These are phyloP conservation scores for Neofusicoccum laricinum DNA, from an alignment of 2,329 filamentous ascomycete genomes.

Conservation along the genomic window DNA sequence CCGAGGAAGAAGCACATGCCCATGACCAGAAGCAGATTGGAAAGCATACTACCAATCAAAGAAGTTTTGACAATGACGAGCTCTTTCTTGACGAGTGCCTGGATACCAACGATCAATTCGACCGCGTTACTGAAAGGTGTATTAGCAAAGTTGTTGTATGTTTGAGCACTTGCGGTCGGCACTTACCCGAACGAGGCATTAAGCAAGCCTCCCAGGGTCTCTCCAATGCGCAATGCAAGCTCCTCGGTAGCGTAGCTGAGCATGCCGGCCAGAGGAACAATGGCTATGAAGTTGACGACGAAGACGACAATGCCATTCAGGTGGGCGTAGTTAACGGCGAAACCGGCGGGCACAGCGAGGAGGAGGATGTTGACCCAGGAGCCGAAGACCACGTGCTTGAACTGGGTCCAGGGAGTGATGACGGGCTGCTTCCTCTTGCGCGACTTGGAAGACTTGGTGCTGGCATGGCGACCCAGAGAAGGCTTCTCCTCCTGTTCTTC, in stretches of 20 bases:
- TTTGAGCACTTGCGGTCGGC: constrained; percentile 23
- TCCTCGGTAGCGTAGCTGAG: constrained; percentile 89
- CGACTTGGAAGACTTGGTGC: neutral
- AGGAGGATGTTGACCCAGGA: constrained; percentile 87
- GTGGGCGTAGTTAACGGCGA: constrained; percentile 66
- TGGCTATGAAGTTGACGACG: constrained; percentile 89
- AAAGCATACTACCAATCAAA: constrained; percentile 85
- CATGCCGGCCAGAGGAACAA: constrained; percentile 83
- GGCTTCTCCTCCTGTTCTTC: neutral
- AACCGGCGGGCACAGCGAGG: constrained; percentile 71
- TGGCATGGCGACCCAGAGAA: neutral
- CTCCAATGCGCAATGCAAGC: constrained; percentile 72
- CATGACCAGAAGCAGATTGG: constrained; percentile 83
- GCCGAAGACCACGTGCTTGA: constrained; percentile 71
- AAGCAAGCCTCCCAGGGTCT: constrained; percentile 81
- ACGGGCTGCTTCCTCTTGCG: constrained; percentile 17
- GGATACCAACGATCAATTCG: constrained; percentile 83
- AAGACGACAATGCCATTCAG: constrained; percentile 58
- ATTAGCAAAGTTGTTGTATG: constrained; percentile 21
- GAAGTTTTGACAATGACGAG: constrained; percentile 89
- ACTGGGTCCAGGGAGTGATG: constrained; percentile 46
- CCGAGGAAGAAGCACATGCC: constrained; percentile 93
- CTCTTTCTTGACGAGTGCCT: constrained; percentile 71
- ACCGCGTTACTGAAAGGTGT: constrained; percentile 66
- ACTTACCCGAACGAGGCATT: constrained; percentile 83